These are phyloP conservation scores for Boletus rubropictus DNA, from an alignment of 768 basidiomycete species.

Conservation along the genomic window DNA sequence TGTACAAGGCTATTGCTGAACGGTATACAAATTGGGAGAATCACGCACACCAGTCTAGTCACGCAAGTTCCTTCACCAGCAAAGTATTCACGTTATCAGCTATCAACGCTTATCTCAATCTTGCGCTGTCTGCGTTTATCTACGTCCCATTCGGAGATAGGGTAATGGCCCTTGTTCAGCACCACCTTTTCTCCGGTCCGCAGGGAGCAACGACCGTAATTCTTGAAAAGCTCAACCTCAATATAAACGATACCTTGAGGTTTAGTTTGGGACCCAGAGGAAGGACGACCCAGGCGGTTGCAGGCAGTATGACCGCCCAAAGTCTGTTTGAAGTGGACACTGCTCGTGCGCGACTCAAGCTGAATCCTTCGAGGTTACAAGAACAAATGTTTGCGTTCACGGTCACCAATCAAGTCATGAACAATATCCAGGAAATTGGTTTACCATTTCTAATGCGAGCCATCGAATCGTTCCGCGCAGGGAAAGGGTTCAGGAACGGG, in stretches of 20 bases:
- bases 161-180: constrained; percentile 57
- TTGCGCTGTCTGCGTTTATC: constrained; percentile 91
- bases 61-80: constrained; percentile 74
- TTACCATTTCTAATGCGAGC: constrained; percentile 72
- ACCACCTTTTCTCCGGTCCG: constrained; percentile 22
- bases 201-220: constrained; percentile 9
- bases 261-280: constrained; percentile 24
- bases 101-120: constrained; percentile 85
- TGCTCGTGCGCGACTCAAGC: constrained; percentile 46
- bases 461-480: constrained; percentile 44
- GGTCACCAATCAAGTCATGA: constrained; percentile 82
- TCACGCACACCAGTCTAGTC: constrained; percentile 72
- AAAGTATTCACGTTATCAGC: constrained; percentile 89
- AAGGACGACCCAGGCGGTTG: constrained; percentile 6
- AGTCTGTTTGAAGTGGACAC: constrained; percentile 49
- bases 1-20: constrained; percentile 65
- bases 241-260: constrained; percentile 24
- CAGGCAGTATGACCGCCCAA: constrained; percentile 13
- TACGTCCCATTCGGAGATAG: constrained; percentile 91
- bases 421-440: constrained; percentile 73
- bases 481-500: constrained; percentile 33
- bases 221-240: constrained; percentile 22
- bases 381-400: constrained; percentile 92
- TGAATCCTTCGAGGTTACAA: constrained; percentile 66
- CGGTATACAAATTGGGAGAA: constrained; percentile 87